Conservation (phyloP, 768 basidiomycete genomes). For the Glaciozyma martinii region DNA sequence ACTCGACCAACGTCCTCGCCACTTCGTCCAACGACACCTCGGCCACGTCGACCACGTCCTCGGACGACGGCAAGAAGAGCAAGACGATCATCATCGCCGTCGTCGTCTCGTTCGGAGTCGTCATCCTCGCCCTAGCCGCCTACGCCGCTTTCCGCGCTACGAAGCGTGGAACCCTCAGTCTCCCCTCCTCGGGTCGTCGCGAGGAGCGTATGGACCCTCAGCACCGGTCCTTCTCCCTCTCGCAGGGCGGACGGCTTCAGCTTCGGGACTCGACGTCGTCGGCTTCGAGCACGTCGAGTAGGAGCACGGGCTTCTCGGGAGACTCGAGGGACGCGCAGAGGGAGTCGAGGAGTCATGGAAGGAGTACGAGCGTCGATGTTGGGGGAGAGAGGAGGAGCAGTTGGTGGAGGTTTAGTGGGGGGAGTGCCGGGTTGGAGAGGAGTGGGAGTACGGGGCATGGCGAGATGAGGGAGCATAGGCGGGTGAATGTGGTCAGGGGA, state of each 20-base stretch:
- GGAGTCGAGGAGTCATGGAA: constrained; percentile 3
- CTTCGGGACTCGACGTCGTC: constrained; percentile 11
- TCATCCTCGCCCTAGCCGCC: constrained; percentile 30
- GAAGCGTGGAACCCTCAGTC: constrained; percentile 20
- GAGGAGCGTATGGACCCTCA: background rate
- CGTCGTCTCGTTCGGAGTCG: constrained; percentile 30
- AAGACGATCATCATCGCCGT: constrained; percentile 35
- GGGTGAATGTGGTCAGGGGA: constrained; percentile 11
- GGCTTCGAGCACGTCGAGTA: constrained; percentile 13
- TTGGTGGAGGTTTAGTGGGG: constrained; percentile 25
- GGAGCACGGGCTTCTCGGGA: background rate
- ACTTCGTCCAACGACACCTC: background rate
- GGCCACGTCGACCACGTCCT: background rate
- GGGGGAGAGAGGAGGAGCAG: background rate
- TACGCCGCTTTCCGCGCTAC: constrained; percentile 33
- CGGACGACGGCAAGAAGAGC: constrained; percentile 20
- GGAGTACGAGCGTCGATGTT: background rate
- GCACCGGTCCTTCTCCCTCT: constrained; percentile 21
- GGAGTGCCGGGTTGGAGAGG: background rate
- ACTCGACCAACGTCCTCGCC: background rate
- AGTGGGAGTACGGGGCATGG: constrained; percentile 4
- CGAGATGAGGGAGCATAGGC: constrained; percentile 21
- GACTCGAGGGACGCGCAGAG: background rate
- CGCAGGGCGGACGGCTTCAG: background rate
- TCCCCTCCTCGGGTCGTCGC: background rate